Evolutionary conservation across 805 yeast species (phyloP), one percentile per base, ranked within the genome.

Genomic region (Candida qinlingensis): DNA sequence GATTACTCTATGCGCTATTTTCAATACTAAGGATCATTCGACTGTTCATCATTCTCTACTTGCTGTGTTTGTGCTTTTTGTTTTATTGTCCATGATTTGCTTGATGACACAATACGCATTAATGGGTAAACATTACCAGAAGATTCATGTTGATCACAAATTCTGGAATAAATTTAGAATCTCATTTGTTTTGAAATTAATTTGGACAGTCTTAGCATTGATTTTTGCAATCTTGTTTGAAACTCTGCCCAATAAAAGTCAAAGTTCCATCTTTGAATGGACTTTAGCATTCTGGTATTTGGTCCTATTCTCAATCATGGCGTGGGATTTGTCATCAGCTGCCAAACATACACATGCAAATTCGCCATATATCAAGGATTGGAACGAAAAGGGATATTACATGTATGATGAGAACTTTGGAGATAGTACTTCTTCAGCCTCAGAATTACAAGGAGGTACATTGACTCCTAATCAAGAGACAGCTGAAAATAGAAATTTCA

Each of bases 211-310:
- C 3, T 60, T 74, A 19, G 94, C 96, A 1, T 69, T 83, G 13
- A 79, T 71, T 0, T 75, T 87, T 60, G 96, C 92, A 3, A 65
- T 85, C 28, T 73, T 79, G 33, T 92, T 88, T 54, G 89, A 80
- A n/a, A 73, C 65, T 4, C 60, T 68, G 44, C 59, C 62, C 62
- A 62, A 64, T 10, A 50, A 65, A 27, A 56, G 55, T 27, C 45
- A 48, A 1, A 71, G 72, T 29, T 58, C 67, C 7, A 59, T 67
- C 37, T 80, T 85, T 61, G 98, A 92, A 67, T 92, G 98, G 98
- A 62, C 82, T 4, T 66, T 91, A 39, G 82, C 92, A n/a, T 91
- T 83, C 66, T 83, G 87, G 81, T 91, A 86, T 62, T 94, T 96
- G 4, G 58, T 83, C 34, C 71, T 86, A 51, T 77, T 83, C 54